These are phyloP conservation scores for Rhododendron mucronatum DNA, from an alignment of 148 eudicot species.

Conservation along the genomic window DNA sequence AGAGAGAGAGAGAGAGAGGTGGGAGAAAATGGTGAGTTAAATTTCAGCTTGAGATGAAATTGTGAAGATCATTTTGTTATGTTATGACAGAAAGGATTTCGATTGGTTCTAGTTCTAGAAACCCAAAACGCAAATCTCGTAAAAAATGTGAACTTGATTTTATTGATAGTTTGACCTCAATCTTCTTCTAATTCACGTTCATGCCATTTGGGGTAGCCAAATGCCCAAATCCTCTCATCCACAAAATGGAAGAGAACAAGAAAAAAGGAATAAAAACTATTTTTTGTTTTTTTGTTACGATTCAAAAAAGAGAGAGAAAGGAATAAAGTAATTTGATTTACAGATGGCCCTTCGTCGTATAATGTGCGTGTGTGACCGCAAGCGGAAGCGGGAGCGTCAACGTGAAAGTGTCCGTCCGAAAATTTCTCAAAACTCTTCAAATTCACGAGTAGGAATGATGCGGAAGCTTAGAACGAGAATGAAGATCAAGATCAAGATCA, in stretches of 20 bases:
- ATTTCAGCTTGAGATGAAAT: constrained; percentile 13
- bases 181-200: not conserved
- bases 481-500: not conserved
- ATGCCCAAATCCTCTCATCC: not conserved
- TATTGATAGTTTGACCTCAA: not conserved
- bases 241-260: not conserved
- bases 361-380: not conserved
- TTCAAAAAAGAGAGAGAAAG: too few relatives aligned
- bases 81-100: not conserved
- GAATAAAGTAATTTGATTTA: not conserved
- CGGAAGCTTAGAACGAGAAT: not conserved
- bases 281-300: too few relatives aligned
- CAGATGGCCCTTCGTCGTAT: not conserved
- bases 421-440: not conserved
- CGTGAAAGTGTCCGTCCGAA: too few relatives aligned
- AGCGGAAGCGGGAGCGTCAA: not conserved
- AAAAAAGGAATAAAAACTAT: not conserved
- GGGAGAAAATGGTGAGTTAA: constrained; percentile 13
- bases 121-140: not conserved
- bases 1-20: constrained; percentile 16
- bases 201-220: not conserved
- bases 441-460: not conserved
- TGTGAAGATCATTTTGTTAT: constrained; percentile 7
- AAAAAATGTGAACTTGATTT: not conserved
- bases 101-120: constrained; percentile 2